Evolutionary conservation across 1,284 basidiomycete genomes (phyloP).

Genomic region (Cryptococcus amylolentus): DNA sequence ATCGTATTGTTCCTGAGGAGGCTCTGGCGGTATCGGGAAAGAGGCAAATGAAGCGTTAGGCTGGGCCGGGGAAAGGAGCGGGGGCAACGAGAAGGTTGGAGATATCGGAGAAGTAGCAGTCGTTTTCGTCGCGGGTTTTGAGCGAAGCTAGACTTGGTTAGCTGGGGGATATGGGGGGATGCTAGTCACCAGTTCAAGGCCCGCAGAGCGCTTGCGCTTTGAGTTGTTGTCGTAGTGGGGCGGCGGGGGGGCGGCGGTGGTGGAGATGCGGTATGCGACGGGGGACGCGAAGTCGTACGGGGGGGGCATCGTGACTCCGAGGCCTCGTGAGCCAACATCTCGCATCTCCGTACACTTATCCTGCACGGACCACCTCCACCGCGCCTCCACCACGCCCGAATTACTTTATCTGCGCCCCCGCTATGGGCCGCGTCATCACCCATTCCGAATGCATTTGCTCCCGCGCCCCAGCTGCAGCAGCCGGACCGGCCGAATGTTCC

Average conservation of each 20-base stretch:
- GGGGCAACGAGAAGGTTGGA: constrained; percentile 6
- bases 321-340: not conserved
- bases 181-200: not conserved
- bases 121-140: not conserved
- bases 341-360: too few species aligned
- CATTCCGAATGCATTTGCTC: not conserved
- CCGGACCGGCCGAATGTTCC: not conserved
- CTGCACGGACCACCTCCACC: constrained; percentile 13
- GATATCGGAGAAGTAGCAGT: not conserved
- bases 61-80: not conserved
- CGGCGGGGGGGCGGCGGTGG: not conserved
- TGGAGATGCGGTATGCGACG: not conserved
- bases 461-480: too few species aligned
- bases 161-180: not conserved
- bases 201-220: not conserved
- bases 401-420: too few species aligned
- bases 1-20: not conserved
- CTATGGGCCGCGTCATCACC: not conserved
- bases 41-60: not conserved
- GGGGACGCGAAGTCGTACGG: not conserved
- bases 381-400: not conserved
- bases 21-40: not conserved
- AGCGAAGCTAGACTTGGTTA: not conserved
- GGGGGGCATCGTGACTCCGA: not conserved
- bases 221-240: not conserved